Evolutionary conservation across 768 basidiomycete genomes (phyloP), one percentile per base, ranked within the genome.

Genomic region (Melanogaster broomeanus): DNA sequence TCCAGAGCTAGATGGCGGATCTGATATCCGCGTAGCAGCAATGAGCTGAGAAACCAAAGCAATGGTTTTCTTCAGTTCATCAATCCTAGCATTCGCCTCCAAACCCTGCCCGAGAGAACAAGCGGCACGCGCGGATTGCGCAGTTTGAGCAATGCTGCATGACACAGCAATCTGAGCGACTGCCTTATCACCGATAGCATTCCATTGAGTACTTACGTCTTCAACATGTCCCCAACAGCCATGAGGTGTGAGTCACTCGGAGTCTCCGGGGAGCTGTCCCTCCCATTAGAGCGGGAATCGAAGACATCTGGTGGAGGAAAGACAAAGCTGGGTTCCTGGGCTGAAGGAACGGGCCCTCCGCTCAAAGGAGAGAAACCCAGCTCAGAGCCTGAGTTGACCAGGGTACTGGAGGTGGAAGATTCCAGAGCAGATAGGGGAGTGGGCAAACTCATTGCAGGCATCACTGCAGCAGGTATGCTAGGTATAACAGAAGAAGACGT

Each of bases 101-200:
- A 72, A 53, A 44, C 74, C 74, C 55, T 80, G 76, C n/a, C 68
- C 77, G 15, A 66, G 54, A 25, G 70, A 71, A 55, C 79, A 84
- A 30, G 77, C 77, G 34, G 74, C 73, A 37, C 76, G 79, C 38
- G 82, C 84, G 39, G 80, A 79, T 47, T 77, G 74, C 34, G 84
- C 83, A 15, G 82, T 83, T 48, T 79, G 75, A 37, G 79, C 81
- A 57, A 87, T 84, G 65, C 85, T 86, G 60, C 37, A 56, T 48
- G 55, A 51, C 46, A 61, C 53, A 55, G 50, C 56, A 52, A 62
- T 51, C 53, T 56, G 38, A 63, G 62, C 33, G 52, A 21, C 22
- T 41, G 42, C 48, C 1, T 49, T 31, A 72, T 16, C 56, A 28
- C 22, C 42, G 51, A 40, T 52, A 44, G 41, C 31, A 59, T 40